phyloP scores from a whole-genome alignment of 371 early-diverging fungal genomes.

The Mucor piriformis region DNA sequence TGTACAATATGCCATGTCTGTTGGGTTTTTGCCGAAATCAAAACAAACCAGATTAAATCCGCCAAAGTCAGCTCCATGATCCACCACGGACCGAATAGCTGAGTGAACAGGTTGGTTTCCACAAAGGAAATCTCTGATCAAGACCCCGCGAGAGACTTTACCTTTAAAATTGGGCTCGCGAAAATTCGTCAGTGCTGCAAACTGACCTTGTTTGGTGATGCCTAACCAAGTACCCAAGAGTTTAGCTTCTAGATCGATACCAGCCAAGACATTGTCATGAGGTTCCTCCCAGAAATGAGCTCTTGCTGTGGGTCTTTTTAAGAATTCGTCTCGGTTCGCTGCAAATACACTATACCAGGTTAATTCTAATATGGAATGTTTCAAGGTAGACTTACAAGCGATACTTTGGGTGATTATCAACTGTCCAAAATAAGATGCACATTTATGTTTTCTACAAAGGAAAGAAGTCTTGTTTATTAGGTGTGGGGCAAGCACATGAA shows the following conservation, averaged over 20 bases:
- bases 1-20: conserved; percentile 37
- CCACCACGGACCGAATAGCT: conserved; percentile 28
- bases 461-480: neutral
- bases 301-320: conserved; percentile 51
- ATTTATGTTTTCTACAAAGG: conserved; percentile 24
- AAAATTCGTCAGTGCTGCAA: conserved; percentile 63
- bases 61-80: conserved; percentile 37
- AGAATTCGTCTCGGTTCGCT: conserved; percentile 64
- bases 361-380: neutral
- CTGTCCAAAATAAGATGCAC: conserved; percentile 68
- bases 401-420: conserved; percentile 54
- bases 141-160: conserved; percentile 53
- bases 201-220: conserved; percentile 52
- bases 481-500: neutral
- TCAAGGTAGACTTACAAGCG: conserved; percentile 43
- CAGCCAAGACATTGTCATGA: conserved; percentile 39
- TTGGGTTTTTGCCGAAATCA: conserved; percentile 35
- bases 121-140: conserved; percentile 49
- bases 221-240: conserved; percentile 63
- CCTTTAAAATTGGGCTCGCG: conserved; percentile 50
- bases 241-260: conserved; percentile 41
- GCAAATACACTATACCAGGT: conserved; percentile 53
- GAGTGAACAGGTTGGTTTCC: conserved; percentile 17
- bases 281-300: conserved; percentile 60
- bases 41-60: conserved; percentile 61